A percentile compares a stretch with the other conserved stretches of the same genome.
Conservation (phyloP, 202 grass and related monocot species). For the Bolboschoenoplectus hybrid region DNA sequence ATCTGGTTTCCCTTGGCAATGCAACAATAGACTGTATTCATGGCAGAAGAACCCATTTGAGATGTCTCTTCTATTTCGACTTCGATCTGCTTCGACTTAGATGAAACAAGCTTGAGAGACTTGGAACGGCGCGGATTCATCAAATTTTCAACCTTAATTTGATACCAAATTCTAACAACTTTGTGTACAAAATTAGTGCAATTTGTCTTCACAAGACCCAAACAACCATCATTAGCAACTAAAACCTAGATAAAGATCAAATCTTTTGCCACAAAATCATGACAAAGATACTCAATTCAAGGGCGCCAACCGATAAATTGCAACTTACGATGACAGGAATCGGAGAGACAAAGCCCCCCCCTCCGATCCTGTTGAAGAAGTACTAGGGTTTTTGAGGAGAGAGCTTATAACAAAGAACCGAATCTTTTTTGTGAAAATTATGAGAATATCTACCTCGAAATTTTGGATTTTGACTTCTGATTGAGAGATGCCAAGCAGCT, state of each 20-base stretch:
- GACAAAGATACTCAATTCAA: neutral
- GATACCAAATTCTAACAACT: neutral
- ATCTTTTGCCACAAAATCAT: neutral
- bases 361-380: neutral
- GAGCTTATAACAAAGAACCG: constrained; percentile 31
- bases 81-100: constrained; percentile 52
- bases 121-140: constrained; percentile 84
- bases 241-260: neutral
- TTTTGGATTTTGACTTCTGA: constrained; percentile 29
- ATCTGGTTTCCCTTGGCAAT: constrained; percentile 66
- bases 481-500: constrained; percentile 31
- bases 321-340: neutral
- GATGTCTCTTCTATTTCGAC: constrained; percentile 61
- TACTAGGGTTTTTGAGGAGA: constrained; percentile 24
- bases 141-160: constrained; percentile 31
- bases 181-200: constrained; percentile 19
- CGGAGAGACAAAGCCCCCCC: constrained; percentile 3
- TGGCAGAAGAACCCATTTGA: constrained; percentile 72
- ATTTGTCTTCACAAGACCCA: constrained; percentile 3
- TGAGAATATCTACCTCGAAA: constrained; percentile 35
- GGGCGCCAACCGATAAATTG: neutral
- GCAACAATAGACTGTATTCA: constrained; percentile 91
- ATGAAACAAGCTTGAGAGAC: constrained; percentile 75
- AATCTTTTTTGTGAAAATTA: constrained; percentile 25
- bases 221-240: constrained; percentile 20